Conservation (phyloP, 306 rosid species). For the Malus orientalis region DNA sequence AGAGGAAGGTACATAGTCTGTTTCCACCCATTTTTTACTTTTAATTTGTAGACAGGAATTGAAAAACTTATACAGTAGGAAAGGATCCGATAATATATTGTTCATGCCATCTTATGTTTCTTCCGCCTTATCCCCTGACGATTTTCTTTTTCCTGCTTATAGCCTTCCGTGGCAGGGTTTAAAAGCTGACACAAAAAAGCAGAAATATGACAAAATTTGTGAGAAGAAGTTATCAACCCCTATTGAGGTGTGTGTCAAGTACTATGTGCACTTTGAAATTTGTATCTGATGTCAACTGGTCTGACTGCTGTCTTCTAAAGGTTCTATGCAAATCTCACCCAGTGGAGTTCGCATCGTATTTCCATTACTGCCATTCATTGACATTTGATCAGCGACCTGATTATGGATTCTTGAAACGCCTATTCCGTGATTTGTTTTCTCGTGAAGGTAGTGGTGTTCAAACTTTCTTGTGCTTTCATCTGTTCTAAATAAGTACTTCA, state of each 20-base stretch:
- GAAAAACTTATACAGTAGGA: not conserved
- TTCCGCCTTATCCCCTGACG: not conserved
- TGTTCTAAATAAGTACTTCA: not conserved
- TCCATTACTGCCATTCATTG: constrained; percentile 88
- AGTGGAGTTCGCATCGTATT: constrained; percentile 92
- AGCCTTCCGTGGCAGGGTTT: constrained; percentile 99
- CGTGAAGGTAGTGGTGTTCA: constrained; percentile 60
- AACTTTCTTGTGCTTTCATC: not conserved
- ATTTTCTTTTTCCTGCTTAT: constrained; percentile 13
- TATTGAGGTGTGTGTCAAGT: constrained; percentile 60
- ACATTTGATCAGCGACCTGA: constrained; percentile 96
- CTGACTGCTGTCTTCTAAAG: constrained; percentile 30
- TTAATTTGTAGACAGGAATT: not conserved
- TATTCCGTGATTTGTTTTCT: constrained; percentile 76
- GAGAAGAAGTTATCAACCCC: constrained; percentile 96
- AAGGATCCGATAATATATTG: not conserved
- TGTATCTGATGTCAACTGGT: constrained; percentile 13
- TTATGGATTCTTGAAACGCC: constrained; percentile 92
- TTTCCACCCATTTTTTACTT: constrained; percentile 11
- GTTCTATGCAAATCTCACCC: constrained; percentile 91
- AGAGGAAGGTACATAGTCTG: constrained; percentile 71
- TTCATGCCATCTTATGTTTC: not conserved
- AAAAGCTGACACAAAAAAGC: constrained; percentile 96
- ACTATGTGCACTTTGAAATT: not conserved
- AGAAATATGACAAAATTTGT: constrained; percentile 93